A percentile compares a stretch with the other conserved stretches of the same genome.
phyloP scores from a whole-genome alignment of 805 yeast species.

The Yamadazyma takamatsuzukensis region DNA sequence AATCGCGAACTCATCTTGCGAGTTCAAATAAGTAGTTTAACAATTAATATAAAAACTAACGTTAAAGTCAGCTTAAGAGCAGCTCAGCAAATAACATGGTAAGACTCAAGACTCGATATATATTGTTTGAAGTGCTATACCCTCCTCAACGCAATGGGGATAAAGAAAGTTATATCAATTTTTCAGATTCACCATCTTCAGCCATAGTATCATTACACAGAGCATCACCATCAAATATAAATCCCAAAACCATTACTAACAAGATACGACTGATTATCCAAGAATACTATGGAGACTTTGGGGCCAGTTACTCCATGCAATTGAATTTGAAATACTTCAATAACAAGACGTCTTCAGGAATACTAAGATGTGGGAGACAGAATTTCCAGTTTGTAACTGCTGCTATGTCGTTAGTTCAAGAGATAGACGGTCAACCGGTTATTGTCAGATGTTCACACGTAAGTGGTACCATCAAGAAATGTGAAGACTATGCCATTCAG shows the following conservation, averaged over 20 bases:
- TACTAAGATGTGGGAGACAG: conserved; percentile 69
- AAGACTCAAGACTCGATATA: conserved; percentile 78
- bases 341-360: conserved; percentile 77
- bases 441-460: conserved; percentile 63
- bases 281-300: conserved; percentile 74
- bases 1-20: too few relatives aligned
- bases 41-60: too few relatives aligned
- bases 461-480: conserved; percentile 84
- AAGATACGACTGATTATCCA: conserved; percentile 55
- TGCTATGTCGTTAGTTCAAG: conserved; percentile 56
- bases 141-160: conserved; percentile 39
- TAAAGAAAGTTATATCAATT: conserved; percentile 3
- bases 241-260: conserved; percentile 46
- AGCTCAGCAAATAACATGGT: conserved; percentile 55
- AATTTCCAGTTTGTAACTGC: conserved; percentile 60
- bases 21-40: too few relatives aligned
- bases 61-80: too few relatives aligned
- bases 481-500: conserved; percentile 65
- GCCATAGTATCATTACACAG: conserved; percentile 48
- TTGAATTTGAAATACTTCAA: conserved; percentile 76
- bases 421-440: conserved; percentile 46
- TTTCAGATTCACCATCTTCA: conserved; percentile 27
- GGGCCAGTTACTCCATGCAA: conserved; percentile 62
- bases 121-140: conserved; percentile 73
- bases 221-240: conserved; percentile 47